These are phyloP conservation scores for Acacia acuminata DNA, from an alignment of 306 rosid genomes.

Conservation along the genomic window DNA sequence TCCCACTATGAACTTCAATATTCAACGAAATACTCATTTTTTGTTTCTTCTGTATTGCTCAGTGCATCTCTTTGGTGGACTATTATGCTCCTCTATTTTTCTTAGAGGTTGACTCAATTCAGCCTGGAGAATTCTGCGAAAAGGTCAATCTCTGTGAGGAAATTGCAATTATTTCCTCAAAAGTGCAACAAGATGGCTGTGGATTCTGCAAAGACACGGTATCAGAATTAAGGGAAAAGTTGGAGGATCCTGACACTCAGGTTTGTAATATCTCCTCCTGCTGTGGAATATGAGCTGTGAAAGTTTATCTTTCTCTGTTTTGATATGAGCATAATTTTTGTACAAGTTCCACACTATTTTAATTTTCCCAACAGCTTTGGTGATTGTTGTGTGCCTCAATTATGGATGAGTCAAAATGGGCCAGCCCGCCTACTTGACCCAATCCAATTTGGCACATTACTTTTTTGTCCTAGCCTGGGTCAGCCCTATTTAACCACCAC, in stretches of 20 bases:
- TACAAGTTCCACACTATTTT: not conserved
- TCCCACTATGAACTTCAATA: not conserved
- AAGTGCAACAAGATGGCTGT: slow-evolving; percentile 67
- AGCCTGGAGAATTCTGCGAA: slow-evolving; percentile 68
- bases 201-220: slow-evolving; percentile 66
- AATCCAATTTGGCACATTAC: not conserved
- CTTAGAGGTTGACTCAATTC: slow-evolving; percentile 52
- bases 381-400: not conserved
- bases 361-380: not conserved
- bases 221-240: slow-evolving; percentile 57
- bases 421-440: not conserved
- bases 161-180: slow-evolving; percentile 46
- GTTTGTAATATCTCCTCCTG: slow-evolving; percentile 40
- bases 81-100: slow-evolving; percentile 82
- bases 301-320: slow-evolving; percentile 17
- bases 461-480: not conserved
- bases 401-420: not conserved
- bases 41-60: slow-evolving; percentile 22
- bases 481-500: not conserved
- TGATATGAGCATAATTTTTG: slow-evolving; percentile 8
- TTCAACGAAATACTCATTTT: slow-evolving; percentile 9
- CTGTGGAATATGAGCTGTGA: not conserved
- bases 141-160: slow-evolving; percentile 65
- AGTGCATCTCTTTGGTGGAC: slow-evolving; percentile 84
- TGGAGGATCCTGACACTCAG: slow-evolving; percentile 81